These are phyloP conservation scores for Clonostachys rosea DNA, from an alignment of 2,329 filamentous ascomycete genomes.

Conservation along the genomic window DNA sequence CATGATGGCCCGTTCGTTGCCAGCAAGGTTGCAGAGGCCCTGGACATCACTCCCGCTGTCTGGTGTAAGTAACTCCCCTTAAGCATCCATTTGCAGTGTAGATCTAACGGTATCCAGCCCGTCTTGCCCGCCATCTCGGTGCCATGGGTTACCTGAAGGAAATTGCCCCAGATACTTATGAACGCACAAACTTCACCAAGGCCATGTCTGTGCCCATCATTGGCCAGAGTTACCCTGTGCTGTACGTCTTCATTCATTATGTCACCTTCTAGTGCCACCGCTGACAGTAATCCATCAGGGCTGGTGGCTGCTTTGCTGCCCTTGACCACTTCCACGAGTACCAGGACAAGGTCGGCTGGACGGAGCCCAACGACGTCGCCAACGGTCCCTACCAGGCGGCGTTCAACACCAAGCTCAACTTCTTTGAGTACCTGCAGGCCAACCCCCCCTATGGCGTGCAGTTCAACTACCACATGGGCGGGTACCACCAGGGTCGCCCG, in stretches of 20 bases:
- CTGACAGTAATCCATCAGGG: neutral
- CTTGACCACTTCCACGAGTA: conserved; percentile 21
- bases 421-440: conserved; percentile 24
- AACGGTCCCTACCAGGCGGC: conserved; percentile 12
- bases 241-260: conserved; percentile 11
- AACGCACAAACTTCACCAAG: conserved; percentile 28
- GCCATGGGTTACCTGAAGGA: conserved; percentile 33
- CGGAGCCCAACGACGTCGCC: conserved; percentile 13
- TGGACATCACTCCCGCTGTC: conserved; percentile 16
- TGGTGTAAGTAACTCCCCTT: conserved; percentile 12
- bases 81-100: neutral
- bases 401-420: conserved; percentile 22
- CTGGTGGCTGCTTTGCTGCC: conserved; percentile 8
- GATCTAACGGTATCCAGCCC: conserved; percentile 8
- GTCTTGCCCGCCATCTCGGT: conserved; percentile 27
- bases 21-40: conserved; percentile 17
- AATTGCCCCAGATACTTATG: conserved; percentile 24
- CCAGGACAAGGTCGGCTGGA: conserved; percentile 16
- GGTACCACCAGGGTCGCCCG: conserved; percentile 22
- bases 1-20: conserved; percentile 21
- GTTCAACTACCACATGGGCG: conserved; percentile 30
- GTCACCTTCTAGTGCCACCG: neutral
- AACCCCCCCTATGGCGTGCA: conserved; percentile 17
- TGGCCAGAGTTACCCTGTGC: conserved; percentile 21
- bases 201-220: conserved; percentile 25